Percentiles rank a stretch among this genome's conserved stretches.
phyloP scores from a whole-genome alignment of 1,139 yeast genomes.

The Scheffersomyces segobiensis region DNA sequence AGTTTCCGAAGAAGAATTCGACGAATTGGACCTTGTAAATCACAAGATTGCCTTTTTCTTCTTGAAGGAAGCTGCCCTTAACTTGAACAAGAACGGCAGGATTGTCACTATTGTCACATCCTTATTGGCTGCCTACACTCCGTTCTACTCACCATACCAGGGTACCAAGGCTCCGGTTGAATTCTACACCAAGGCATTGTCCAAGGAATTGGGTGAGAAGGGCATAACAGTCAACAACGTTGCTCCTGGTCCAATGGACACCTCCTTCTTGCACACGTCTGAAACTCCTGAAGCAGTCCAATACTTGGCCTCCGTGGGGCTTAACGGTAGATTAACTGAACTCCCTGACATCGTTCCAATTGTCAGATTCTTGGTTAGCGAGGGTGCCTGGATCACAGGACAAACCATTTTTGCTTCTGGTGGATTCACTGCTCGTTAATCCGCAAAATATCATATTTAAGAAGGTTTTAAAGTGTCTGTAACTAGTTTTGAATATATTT shows the following conservation, averaged over 20 bases:
- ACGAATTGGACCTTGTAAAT: slow-evolving; percentile 52
- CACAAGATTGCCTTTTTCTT: slow-evolving; percentile 63
- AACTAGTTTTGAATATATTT: too few species aligned
- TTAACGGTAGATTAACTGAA: slow-evolving; percentile 54
- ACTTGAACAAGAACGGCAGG: slow-evolving; percentile 52
- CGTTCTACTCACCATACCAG: slow-evolving; percentile 56
- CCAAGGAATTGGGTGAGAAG: slow-evolving; percentile 53
- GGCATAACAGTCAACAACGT: slow-evolving; percentile 57
- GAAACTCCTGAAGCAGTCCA: slow-evolving; percentile 54
- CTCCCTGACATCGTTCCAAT: slow-evolving; percentile 65
- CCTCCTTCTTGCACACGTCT: slow-evolving; percentile 66
- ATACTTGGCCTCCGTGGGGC: slow-evolving; percentile 52
- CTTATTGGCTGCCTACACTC: slow-evolving; percentile 64
- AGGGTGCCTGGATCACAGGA: slow-evolving; percentile 71
- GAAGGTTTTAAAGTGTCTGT: background rate
- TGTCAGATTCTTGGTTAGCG: slow-evolving; percentile 58
- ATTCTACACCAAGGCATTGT: slow-evolving; percentile 54
- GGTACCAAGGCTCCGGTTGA: slow-evolving; percentile 67
- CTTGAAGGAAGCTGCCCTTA: slow-evolving; percentile 55
- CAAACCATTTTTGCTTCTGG: slow-evolving; percentile 67
- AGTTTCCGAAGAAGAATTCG: slow-evolving; percentile 53
- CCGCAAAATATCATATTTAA: background rate
- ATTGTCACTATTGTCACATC: slow-evolving; percentile 63
- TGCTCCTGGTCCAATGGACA: slow-evolving; percentile 76
- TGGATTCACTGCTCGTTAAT: slow-evolving; percentile 59